A percentile compares a stretch with the other conserved stretches of the same genome.
phyloP scores from a whole-genome alignment of 1,284 basidiomycete species.

The Ganoderma sinense region DNA sequence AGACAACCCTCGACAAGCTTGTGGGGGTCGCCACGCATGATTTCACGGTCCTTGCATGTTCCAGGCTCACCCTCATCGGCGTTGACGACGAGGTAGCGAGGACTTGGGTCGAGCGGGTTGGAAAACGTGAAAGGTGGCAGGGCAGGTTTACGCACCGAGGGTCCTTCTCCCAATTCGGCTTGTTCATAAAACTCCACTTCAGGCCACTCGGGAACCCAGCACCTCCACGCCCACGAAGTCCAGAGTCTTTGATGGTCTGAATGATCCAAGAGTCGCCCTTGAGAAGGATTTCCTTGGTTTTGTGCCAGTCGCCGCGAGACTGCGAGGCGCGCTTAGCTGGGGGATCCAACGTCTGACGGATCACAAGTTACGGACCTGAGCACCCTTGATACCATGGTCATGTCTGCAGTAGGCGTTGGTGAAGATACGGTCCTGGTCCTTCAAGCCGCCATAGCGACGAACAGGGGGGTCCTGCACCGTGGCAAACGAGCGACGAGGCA shows the following conservation, averaged over 20 bases:
- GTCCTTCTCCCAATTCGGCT: slow-evolving; percentile 98
- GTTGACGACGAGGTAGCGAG: slow-evolving; percentile 97
- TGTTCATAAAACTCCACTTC: slow-evolving; percentile 99
- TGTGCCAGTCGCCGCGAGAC: slow-evolving; percentile 97
- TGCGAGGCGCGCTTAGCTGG: slow-evolving; percentile 41
- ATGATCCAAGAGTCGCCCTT: slow-evolving; percentile 99
- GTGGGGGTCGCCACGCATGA: slow-evolving; percentile 97
- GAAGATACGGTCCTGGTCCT: slow-evolving; percentile 94
- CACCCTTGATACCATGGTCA: slow-evolving; percentile 91
- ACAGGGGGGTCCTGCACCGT: slow-evolving; percentile 87
- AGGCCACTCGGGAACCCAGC: slow-evolving; percentile 97
- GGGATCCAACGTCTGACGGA: slow-evolving; percentile 7
- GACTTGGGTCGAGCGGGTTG: slow-evolving; percentile 50
- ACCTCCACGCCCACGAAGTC: slow-evolving; percentile 94
- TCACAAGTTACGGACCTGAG: slow-evolving; percentile 59
- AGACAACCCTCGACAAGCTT: slow-evolving; percentile 98
- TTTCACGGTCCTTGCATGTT: slow-evolving; percentile 99
- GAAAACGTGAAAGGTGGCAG: background rate
- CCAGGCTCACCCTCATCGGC: slow-evolving; percentile 99
- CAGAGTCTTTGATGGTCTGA: slow-evolving; percentile 94
- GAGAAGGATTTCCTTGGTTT: slow-evolving; percentile 93
- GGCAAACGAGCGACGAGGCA: slow-evolving; percentile 61
- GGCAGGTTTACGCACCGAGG: slow-evolving; percentile 61
- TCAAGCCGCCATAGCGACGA: slow-evolving; percentile 87
- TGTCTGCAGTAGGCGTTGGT: slow-evolving; percentile 88